Evolutionary conservation across 176 grass and related monocot genomes (phyloP), one percentile per base, ranked within the genome.

Genomic region (Elymus sibiricus): DNA sequence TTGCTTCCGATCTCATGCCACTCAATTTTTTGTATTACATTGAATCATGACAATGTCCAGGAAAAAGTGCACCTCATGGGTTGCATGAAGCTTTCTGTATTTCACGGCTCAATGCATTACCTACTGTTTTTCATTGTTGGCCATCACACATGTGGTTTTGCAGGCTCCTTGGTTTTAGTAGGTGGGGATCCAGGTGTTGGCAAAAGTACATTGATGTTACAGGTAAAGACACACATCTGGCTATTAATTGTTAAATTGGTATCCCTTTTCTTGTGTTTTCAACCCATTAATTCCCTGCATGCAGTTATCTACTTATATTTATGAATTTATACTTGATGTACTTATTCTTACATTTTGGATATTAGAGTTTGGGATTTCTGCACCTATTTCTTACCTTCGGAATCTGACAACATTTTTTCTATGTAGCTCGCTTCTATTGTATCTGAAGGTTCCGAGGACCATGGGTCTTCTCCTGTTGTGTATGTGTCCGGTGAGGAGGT

Each of bases 401-500:
- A 82, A 82, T 72, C 9, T 63, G 11, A 63, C 2, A 84, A 17
- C 7, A 5, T 22, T 84, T 53, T 53, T 77, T 81, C 78, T 85
- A 31, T 89, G 83, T 86, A 95, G 95, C 89, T 98, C 77, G 91
- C 95, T 75, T 90, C 93, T 62, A 87, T 90, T 82, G 35, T 95
- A 87, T 85, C 94, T 40, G 86, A 92, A 44, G 69, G 85, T 67
- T 86, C 79, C 31, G 89, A 83, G 22, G 66, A 19, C 1, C 27
- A 74, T 6, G 86, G 67, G 25, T 55, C 91, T 76, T 82, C 92
- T 83, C 86, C 90, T 81, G 89, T 98, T 81, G 88, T 98, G 67
- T 98, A 98, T 51, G 95, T 95, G 59, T 98, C 95, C 16, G 95
- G 95, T 28, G 95, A 98, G 87, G 95, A 98, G 95, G 95, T 98